Percentiles rank a stretch among this genome's conserved stretches.
Evolutionary conservation across 148 eudicot species (phyloP).

Genomic region (Amaranthus cruentus): DNA sequence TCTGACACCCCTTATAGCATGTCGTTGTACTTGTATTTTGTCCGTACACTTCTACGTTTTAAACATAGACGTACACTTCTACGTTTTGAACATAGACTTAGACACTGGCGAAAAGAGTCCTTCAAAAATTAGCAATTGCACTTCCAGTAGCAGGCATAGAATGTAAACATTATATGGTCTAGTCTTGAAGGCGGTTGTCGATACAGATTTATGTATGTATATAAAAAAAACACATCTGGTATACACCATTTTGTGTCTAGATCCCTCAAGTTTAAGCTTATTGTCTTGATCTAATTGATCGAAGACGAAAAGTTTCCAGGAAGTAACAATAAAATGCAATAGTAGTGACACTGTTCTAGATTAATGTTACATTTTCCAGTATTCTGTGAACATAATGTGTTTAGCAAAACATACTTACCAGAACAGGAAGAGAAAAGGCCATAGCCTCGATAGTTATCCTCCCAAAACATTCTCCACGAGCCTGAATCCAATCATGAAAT

Average conservation of each 20-base stretch:
- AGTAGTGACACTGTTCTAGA: too few species aligned
- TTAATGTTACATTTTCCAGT: too few species aligned
- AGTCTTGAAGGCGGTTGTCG: background rate
- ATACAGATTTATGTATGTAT: too few species aligned
- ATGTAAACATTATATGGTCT: background rate
- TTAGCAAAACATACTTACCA: slow-evolving; percentile 41
- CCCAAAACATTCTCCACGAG: slow-evolving; percentile 95
- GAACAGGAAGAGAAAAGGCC: slow-evolving; percentile 93
- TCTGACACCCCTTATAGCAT: too few species aligned
- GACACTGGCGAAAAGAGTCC: background rate
- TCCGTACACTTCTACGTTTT: too few species aligned
- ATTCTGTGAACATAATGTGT: background rate
- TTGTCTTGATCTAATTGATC: background rate
- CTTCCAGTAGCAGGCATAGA: background rate
- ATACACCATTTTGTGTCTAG: background rate
- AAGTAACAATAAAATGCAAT: too few species aligned
- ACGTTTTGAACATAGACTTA: background rate
- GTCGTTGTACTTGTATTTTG: too few species aligned
- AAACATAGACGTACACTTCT: too few species aligned
- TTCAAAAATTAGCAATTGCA: background rate
- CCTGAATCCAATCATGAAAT: slow-evolving; percentile 35
- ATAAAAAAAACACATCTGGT: too few species aligned
- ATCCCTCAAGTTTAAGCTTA: background rate
- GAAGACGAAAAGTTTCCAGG: too few species aligned
- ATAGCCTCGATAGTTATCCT: slow-evolving; percentile 98